These are phyloP conservation scores for Ceratobasidium sp. DNA, from an alignment of 1,284 basidiomycete species.

Conservation along the genomic window DNA sequence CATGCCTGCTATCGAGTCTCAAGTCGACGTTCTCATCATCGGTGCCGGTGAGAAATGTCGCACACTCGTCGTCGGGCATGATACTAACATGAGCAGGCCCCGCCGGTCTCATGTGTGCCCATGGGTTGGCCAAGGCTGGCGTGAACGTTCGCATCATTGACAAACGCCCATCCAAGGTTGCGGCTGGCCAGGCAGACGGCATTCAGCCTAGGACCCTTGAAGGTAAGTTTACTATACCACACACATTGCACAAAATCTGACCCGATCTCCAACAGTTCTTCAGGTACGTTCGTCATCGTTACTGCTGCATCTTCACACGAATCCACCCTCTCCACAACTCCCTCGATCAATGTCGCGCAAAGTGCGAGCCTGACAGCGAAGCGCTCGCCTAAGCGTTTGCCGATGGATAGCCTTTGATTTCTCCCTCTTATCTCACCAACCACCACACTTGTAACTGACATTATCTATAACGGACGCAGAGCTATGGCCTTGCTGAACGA, in stretches of 20 bases:
- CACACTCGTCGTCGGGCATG: neutral
- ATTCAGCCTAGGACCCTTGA: slow-evolving; percentile 81
- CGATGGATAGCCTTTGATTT: slow-evolving; percentile 33
- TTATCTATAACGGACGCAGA: slow-evolving; percentile 54
- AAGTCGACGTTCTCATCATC: slow-evolving; percentile 63
- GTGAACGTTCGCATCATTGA: slow-evolving; percentile 71
- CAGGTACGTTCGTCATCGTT: slow-evolving; percentile 15
- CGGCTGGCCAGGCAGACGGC: slow-evolving; percentile 79
- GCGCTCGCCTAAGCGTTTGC: slow-evolving; percentile 15
- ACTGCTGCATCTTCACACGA: neutral
- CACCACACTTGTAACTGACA: slow-evolving; percentile 7
- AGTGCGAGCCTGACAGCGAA: slow-evolving; percentile 35
- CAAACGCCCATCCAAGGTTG: slow-evolving; percentile 59
- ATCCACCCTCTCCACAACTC: neutral
- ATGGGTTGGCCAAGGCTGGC: slow-evolving; percentile 66
- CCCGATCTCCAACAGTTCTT: no score
- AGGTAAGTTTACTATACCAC: slow-evolving; percentile 37
- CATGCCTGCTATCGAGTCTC: slow-evolving; percentile 46
- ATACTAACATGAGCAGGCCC: slow-evolving; percentile 53
- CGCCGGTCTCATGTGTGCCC: slow-evolving; percentile 67
- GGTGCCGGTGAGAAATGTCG: slow-evolving; percentile 45
- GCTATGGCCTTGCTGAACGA: slow-evolving; percentile 73
- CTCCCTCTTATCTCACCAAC: slow-evolving; percentile 6
- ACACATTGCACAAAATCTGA: slow-evolving; percentile 66
- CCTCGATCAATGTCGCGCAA: slow-evolving; percentile 32